These are phyloP conservation scores for Suillus weaverae DNA, from an alignment of 768 basidiomycete genomes.

Conservation along the genomic window DNA sequence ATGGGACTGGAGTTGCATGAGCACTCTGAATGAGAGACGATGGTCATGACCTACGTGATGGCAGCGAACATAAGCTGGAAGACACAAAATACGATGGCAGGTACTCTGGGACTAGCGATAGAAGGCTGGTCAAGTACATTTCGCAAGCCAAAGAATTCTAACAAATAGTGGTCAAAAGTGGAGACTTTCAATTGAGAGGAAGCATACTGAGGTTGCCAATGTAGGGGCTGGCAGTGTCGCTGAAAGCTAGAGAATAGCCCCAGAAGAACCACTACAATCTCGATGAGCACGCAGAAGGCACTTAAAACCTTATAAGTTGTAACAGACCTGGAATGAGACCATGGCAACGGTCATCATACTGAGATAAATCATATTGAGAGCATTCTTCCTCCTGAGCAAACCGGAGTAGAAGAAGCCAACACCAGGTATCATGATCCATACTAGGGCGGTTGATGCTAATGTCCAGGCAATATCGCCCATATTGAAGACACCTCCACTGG, in stretches of 20 bases:
- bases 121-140: slow-evolving; percentile 76
- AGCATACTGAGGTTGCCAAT: slow-evolving; percentile 82
- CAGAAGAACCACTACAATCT: slow-evolving; percentile 87
- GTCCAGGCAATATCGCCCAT: slow-evolving; percentile 72
- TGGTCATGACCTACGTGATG: slow-evolving; percentile 63
- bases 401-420: slow-evolving; percentile 92
- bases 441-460: slow-evolving; percentile 73
- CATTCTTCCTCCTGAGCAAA: slow-evolving; percentile 89
- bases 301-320: neutral
- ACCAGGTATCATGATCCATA: slow-evolving; percentile 84
- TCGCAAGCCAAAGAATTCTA: slow-evolving; percentile 83
- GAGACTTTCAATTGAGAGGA: neutral
- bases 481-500: slow-evolving; percentile 41
- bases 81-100: slow-evolving; percentile 74
- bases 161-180: slow-evolving; percentile 2
- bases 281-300: slow-evolving; percentile 8
- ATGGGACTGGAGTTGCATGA: slow-evolving; percentile 56
- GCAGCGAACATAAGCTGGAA: slow-evolving; percentile 92
- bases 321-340: slow-evolving; percentile 78
- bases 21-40: neutral
- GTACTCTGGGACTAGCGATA: slow-evolving; percentile 68
- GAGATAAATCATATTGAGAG: slow-evolving; percentile 85
- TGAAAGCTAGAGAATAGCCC: slow-evolving; percentile 93
- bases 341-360: slow-evolving; percentile 75
- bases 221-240: slow-evolving; percentile 66